phyloP scores from a whole-genome alignment of 23 red algal genomes.

The Gracilaria vermiculophylla region DNA sequence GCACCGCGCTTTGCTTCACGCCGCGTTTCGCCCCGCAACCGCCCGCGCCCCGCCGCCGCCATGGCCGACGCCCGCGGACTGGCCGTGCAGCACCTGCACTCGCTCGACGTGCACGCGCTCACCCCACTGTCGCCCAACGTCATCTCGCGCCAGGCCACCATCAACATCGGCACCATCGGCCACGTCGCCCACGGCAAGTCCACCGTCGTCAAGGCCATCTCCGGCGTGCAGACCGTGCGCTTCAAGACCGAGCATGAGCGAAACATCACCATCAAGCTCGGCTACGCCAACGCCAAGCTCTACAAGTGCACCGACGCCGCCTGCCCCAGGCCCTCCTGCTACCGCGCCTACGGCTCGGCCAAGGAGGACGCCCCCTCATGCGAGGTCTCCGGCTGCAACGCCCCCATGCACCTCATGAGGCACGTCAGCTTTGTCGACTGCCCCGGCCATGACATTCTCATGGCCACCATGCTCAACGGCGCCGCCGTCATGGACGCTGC shows the following conservation, averaged over 20 bases:
- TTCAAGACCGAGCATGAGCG: slow-evolving; percentile 98
- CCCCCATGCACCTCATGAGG: slow-evolving; percentile 77
- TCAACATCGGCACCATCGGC: slow-evolving; percentile 99
- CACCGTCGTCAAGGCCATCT: slow-evolving; percentile 96
- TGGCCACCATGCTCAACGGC: slow-evolving; percentile 99
- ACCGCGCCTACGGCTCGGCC: slow-evolving; percentile 84
- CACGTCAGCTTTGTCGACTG: slow-evolving; percentile 99
- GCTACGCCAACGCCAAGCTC: slow-evolving; percentile 99
- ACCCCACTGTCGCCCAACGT: slow-evolving; percentile 94
- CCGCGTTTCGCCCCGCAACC: neutral
- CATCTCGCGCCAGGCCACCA: slow-evolving; percentile 97
- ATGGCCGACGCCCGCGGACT: slow-evolving; percentile 66
- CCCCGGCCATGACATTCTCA: slow-evolving; percentile 99
- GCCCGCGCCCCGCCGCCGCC: neutral
- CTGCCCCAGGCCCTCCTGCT: slow-evolving; percentile 93
- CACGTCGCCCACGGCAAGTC: slow-evolving; percentile 99
- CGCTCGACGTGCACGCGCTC: slow-evolving; percentile 72
- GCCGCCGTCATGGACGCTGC: slow-evolving; percentile 98
- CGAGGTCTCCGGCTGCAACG: slow-evolving; percentile 81
- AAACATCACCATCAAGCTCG: slow-evolving; percentile 99
- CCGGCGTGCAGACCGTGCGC: slow-evolving; percentile 97
- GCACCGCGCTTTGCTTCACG: too few relatives aligned
- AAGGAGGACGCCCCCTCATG: slow-evolving; percentile 84
- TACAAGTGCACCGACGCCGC: slow-evolving; percentile 86
- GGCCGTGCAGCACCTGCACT: slow-evolving; percentile 84